Evolutionary conservation across 129 eudicot species (phyloP), one percentile per base, ranked within the genome.

Genomic region (Tagetes erecta): DNA sequence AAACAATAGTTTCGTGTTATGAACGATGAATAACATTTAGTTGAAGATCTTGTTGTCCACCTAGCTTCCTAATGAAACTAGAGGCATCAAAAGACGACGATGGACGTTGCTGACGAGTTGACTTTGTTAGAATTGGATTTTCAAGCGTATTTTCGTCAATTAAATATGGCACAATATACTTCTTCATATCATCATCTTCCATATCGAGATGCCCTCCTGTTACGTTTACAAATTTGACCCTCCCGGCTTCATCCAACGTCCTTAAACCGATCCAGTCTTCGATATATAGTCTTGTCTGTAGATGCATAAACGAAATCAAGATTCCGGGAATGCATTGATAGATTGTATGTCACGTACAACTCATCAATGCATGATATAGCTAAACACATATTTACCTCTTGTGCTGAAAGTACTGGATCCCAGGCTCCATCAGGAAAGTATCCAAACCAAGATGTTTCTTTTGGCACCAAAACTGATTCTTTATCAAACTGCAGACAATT

Each of bases 191-290:
- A 20, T 77, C 79, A 4, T 76, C n/a, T 1, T 85, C 67, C 38
- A 90, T 87, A 27, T 85, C 83, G 11, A 93, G 92, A 85, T 93
- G 96, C 47, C 68, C 67, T 31, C 96, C 96, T 0, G 95, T 14
- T 64, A 84, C 89, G 8, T 83, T 93, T 36, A 93, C 64, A 36
- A 86, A 93, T 83, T 86, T 80, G 74, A 93, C 95, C 79, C 80
- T 93, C 56, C 95, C 98, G 1, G 96, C 97, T 57, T 86, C 87
- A 56, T 93, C 92, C 76, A 93, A 74, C 0, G 85, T 83, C 82
- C 81, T 86, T 75, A 93, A 80, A 75, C 98, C 97, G 8, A 93
- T 90, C 98, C 92, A 87, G 74, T 93, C 98, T 80, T 93, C 97
- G 3, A 60, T 87, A 65, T 93, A 93, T 11, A 92, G 86, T 27